phyloP scores from a whole-genome alignment of 2,329 filamentous ascomycete species.

The Paraconiothyrium brasiliense region DNA sequence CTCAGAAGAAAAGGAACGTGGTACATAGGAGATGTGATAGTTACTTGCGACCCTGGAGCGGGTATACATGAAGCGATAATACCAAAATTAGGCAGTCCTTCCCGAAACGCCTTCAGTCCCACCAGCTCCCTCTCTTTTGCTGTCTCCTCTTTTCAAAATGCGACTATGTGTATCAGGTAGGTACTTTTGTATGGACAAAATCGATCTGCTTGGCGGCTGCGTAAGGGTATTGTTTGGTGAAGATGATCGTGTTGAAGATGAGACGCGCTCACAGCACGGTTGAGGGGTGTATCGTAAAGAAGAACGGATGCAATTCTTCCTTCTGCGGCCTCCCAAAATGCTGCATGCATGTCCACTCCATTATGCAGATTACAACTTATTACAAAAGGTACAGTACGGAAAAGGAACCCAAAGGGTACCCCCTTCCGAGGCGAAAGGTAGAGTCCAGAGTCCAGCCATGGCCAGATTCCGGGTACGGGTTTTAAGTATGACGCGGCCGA shows the following conservation, averaged over 20 bases:
- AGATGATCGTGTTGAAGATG: conserved; percentile 14
- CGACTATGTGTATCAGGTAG: conserved; percentile 17
- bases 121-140: conserved; percentile 23
- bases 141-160: conserved; percentile 21
- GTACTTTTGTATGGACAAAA: conserved; percentile 34
- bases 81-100: conserved; percentile 40
- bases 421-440: conserved; percentile 32
- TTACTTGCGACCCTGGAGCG: conserved; percentile 18
- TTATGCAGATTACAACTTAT: conserved; percentile 52
- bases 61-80: conserved; percentile 30
- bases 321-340: conserved; percentile 17
- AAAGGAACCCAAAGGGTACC: conserved; percentile 17
- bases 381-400: conserved; percentile 48
- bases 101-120: conserved; percentile 26
- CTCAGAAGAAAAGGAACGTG: conserved; percentile 22
- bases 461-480: conserved; percentile 7
- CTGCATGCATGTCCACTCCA: conserved; percentile 28
- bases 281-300: conserved; percentile 3
- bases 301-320: conserved; percentile 12
- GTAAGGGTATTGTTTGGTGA: conserved; percentile 14
- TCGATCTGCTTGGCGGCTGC: conserved; percentile 25
- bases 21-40: conserved; percentile 46
- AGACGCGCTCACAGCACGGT: conserved; percentile 15
- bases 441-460: conserved; percentile 12
- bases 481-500: conserved; percentile 18